Evolutionary conservation across 495 filamentous ascomycete species (phyloP).

Genomic region (Penicillium cataractarum): DNA sequence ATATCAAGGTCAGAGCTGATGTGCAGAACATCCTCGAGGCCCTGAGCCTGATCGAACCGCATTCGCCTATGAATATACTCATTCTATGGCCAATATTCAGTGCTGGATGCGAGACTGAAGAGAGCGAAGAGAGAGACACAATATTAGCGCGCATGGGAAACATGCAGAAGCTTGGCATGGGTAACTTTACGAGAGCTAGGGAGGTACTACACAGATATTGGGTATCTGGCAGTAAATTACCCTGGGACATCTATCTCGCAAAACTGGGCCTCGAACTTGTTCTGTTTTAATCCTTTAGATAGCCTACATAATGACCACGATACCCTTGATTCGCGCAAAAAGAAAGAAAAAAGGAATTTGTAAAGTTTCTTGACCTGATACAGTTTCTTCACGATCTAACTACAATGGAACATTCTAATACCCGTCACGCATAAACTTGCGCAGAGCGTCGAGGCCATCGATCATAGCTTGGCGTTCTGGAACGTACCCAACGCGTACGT

Average conservation of each 20-base stretch:
- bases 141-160: conserved; percentile 35
- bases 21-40: conserved; percentile 28
- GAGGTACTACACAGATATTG: conserved; percentile 28
- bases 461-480: conserved; percentile 67
- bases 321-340: not conserved
- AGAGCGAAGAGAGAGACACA: conserved; percentile 17
- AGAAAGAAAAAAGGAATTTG: too few relatives aligned
- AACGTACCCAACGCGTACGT: conserved; percentile 76
- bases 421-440: conserved; percentile 62
- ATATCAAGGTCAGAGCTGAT: conserved; percentile 30
- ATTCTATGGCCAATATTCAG: conserved; percentile 43
- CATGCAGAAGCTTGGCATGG: conserved; percentile 39
- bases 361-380: not conserved
- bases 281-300: conserved; percentile 26
- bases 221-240: conserved; percentile 22
- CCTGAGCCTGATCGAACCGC: conserved; percentile 22
- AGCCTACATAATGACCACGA: not conserved
- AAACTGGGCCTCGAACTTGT: conserved; percentile 31
- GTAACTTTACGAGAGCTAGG: conserved; percentile 39
- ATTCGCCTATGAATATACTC: conserved; percentile 35
- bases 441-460: conserved; percentile 63
- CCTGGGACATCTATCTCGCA: conserved; percentile 33
- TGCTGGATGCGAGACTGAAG: conserved; percentile 38
- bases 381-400: not conserved
- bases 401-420: conserved; percentile 42